These are phyloP conservation scores for Solanum pimpinellifolium DNA, from an alignment of 257 asterid genomes.

Conservation along the genomic window DNA sequence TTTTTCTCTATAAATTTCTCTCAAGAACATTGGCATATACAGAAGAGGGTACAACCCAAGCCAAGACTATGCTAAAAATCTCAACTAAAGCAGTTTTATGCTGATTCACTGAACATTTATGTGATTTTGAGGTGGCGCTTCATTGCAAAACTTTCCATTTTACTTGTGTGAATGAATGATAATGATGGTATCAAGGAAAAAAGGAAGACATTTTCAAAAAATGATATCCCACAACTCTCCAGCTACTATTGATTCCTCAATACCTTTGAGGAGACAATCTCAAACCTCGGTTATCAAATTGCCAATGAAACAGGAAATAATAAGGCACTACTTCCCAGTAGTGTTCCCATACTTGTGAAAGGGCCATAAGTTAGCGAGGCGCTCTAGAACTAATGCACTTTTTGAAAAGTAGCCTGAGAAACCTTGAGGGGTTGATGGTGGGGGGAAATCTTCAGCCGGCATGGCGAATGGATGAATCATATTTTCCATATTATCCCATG, in stretches of 20 bases:
- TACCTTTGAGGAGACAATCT: not conserved
- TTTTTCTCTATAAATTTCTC: not conserved
- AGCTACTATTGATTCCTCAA: not conserved
- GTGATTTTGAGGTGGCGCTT: not conserved
- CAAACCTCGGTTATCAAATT: not conserved
- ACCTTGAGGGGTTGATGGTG: conserved; percentile 75
- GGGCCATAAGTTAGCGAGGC: conserved; percentile 85
- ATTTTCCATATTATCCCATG: conserved; percentile 72
- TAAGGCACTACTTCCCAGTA: conserved; percentile 24
- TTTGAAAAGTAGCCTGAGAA: conserved; percentile 89
- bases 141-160: not conserved
- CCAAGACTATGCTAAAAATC: not conserved
- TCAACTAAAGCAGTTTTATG: not conserved
- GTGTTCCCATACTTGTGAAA: conserved; percentile 52
- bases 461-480: conserved; percentile 75
- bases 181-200: not conserved
- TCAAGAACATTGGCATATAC: not conserved
- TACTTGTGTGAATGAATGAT: not conserved
- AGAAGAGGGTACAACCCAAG: not conserved
- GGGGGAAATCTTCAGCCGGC: conserved; percentile 96
- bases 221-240: not conserved
- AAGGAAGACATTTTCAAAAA: not conserved
- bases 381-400: conserved; percentile 78
- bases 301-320: not conserved
- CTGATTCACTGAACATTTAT: not conserved